These are phyloP conservation scores for Xylogone sp. DNA, from an alignment of 2,329 filamentous ascomycete species.

Conservation along the genomic window DNA sequence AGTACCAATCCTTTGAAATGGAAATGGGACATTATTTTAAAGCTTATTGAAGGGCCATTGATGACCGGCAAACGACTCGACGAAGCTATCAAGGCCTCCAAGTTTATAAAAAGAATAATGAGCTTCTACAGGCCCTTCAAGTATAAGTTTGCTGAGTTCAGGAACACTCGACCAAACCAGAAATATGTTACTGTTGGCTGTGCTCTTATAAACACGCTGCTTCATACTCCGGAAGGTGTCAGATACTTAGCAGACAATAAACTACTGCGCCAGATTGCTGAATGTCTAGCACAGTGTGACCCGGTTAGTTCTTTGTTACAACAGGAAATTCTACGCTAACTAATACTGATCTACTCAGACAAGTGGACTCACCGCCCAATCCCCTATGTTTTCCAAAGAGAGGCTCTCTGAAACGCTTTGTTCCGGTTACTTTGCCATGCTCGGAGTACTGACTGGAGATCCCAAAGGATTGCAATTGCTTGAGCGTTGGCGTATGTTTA, in stretches of 20 bases:
- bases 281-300: constrained; percentile 93
- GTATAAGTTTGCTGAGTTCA: constrained; percentile 85
- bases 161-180: constrained; percentile 88
- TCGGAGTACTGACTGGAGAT: constrained; percentile 83
- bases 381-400: constrained; percentile 83
- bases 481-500: constrained; percentile 96
- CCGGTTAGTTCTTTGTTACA: constrained; percentile 50
- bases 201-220: constrained; percentile 77
- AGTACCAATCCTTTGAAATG: constrained; percentile 92
- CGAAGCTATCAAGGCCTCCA: constrained; percentile 90
- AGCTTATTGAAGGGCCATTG: constrained; percentile 87
- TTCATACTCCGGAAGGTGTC: constrained; percentile 81
- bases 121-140: constrained; percentile 98
- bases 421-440: constrained; percentile 88
- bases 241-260: constrained; percentile 90
- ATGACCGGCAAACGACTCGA: constrained; percentile 88
- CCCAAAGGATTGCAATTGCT: constrained; percentile 81
- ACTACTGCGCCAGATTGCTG: constrained; percentile 85
- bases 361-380: constrained; percentile 72
- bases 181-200: constrained; percentile 91
- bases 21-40: constrained; percentile 93
- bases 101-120: constrained; percentile 91
- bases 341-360: constrained; percentile 39
- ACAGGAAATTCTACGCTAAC: background rate
- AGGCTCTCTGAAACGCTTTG: constrained; percentile 83